Evolutionary conservation across 768 basidiomycete genomes (phyloP).

Genomic region (Dioszegia hungarica): DNA sequence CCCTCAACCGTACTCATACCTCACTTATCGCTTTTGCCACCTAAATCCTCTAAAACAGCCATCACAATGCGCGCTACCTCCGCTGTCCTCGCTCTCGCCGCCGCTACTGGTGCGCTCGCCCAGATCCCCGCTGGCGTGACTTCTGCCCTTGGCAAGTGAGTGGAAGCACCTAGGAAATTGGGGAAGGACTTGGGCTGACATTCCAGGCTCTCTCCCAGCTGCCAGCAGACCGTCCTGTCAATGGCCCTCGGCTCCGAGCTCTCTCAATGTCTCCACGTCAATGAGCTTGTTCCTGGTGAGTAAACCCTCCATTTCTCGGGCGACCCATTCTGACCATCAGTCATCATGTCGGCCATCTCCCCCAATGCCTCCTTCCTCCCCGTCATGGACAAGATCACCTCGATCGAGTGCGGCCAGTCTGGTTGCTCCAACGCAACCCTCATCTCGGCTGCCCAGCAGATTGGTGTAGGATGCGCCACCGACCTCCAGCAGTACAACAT

Average conservation of each 20-base stretch:
- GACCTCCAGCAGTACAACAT: slow-evolving; percentile 25
- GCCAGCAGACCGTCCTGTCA: neutral
- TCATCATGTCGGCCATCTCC: slow-evolving; percentile 3
- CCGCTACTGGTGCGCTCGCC: slow-evolving; percentile 12
- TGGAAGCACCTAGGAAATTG: neutral
- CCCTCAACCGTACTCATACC: slow-evolving; percentile 3
- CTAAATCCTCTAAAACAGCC: neutral
- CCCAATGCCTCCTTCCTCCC: slow-evolving; percentile 35
- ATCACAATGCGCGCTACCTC: slow-evolving; percentile 10
- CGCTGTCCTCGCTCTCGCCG: slow-evolving; percentile 12
- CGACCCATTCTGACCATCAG: neutral
- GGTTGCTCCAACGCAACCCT: slow-evolving; percentile 33
- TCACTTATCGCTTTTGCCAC: neutral
- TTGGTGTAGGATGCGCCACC: slow-evolving; percentile 21
- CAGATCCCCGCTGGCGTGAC: neutral
- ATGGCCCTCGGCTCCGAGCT: neutral
- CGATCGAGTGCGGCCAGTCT: slow-evolving; percentile 20
- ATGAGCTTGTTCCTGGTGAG: slow-evolving; percentile 4
- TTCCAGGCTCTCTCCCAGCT: neutral
- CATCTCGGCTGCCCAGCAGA: slow-evolving; percentile 15
- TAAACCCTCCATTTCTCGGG: slow-evolving; percentile 9
- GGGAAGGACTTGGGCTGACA: neutral
- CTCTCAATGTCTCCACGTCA: slow-evolving; percentile 2
- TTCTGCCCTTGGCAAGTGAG: neutral
- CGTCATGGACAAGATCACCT: slow-evolving; percentile 33